Conservation (phyloP, 495 filamentous ascomycete genomes). For the Lophiostoma macrostomum region DNA sequence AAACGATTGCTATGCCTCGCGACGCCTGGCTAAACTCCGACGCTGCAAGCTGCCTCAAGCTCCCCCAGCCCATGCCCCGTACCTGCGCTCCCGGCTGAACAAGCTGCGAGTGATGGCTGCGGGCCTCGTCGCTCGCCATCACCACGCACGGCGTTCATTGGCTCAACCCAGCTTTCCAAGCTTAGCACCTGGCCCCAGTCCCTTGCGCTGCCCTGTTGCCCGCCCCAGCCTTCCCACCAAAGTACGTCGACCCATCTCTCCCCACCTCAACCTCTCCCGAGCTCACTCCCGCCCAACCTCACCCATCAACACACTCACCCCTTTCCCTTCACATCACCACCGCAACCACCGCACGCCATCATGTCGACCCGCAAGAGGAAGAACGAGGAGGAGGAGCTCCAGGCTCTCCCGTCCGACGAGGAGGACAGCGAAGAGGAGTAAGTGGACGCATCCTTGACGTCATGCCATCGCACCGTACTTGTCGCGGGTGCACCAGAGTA, state of each 20-base stretch:
- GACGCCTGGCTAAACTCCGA: too few species aligned
- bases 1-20: too few species aligned
- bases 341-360: constrained; percentile 2
- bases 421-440: constrained; percentile 65
- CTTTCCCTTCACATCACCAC: constrained; percentile 12
- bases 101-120: constrained; percentile 6
- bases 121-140: neutral
- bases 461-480: constrained; percentile 23
- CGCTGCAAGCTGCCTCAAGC: too few species aligned
- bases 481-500: constrained; percentile 11
- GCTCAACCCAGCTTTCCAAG: constrained; percentile 8
- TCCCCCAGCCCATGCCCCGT: neutral
- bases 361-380: constrained; percentile 68
- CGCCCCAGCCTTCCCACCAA: constrained; percentile 18
- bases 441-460: constrained; percentile 42
- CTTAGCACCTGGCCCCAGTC: constrained; percentile 13
- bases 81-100: neutral
- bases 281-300: constrained; percentile 19
- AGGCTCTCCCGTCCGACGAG: constrained; percentile 59
- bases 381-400: constrained; percentile 60
- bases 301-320: constrained; percentile 10
- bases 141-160: constrained; percentile 3
- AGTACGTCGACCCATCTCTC: constrained; percentile 8
- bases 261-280: constrained; percentile 22
- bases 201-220: constrained; percentile 18